These are phyloP conservation scores for Botrytis deweyae DNA, from an alignment of 2,329 filamentous ascomycete genomes.

Conservation along the genomic window DNA sequence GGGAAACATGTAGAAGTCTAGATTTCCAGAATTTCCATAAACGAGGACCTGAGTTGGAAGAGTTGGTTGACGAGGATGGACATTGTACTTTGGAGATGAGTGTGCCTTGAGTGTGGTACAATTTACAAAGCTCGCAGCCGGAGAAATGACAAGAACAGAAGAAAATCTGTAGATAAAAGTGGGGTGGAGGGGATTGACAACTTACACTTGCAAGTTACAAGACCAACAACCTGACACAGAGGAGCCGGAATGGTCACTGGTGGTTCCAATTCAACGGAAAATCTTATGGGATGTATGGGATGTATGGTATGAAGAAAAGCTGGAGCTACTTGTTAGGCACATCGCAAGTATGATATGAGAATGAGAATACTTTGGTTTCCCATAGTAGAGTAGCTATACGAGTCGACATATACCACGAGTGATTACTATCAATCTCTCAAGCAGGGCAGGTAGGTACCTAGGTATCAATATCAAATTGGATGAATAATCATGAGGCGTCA, in stretches of 20 bases:
- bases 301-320: not conserved
- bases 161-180: not conserved
- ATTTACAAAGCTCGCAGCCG: not conserved
- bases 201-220: not conserved
- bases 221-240: not conserved
- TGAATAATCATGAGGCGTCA: constrained; percentile 6
- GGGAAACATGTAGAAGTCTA: constrained; percentile 14
- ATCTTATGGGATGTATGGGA: not conserved
- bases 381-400: not conserved
- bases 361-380: not conserved
- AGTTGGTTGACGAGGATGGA: not conserved
- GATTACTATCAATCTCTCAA: not conserved
- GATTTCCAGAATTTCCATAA: not conserved
- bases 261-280: not conserved
- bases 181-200: not conserved
- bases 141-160: not conserved
- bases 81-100: not conserved
- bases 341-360: not conserved
- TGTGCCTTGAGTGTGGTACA: not conserved
- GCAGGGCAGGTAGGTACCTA: not conserved
- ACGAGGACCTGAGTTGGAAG: constrained; percentile 16
- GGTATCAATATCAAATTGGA: not conserved
- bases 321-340: not conserved
- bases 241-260: not conserved
- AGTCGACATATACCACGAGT: not conserved